Evolutionary conservation across 106 monocot genomes (phyloP), one percentile per base, ranked within the genome.

Genomic region (Dendrobium nobile): DNA sequence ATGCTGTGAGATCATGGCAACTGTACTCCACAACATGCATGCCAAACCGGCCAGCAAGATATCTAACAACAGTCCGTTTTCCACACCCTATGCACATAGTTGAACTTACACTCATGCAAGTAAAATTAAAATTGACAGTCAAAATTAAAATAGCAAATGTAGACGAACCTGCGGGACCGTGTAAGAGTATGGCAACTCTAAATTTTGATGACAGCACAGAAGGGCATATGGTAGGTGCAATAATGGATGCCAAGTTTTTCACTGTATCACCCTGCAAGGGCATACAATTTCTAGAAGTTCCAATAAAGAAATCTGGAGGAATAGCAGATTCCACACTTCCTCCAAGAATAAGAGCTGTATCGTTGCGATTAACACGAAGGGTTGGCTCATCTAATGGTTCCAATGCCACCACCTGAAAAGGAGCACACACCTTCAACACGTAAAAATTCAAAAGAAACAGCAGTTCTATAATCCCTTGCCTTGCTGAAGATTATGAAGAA

Each of bases 1-100:
- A 91, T 18, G 82, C 51, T 73, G 90, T 80, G 77, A 99, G 67
- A 82, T 99, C 95, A 90, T 99, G 89, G 85, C 95, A 95, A 79
- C 84, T 93, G 81, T 88, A 93, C 61, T 99, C 99, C 58, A 99
- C 89, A 54, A 91, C 82, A 93, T 99, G 99, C 73, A 99, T 72
- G 24, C 99, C 99, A 18, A 95, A 81, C 55, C 85, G 26, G 19
- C 75, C 78, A 51, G 93, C 91, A 86, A 93, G 77, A 88, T 90
- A 88, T 79, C 81, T 87, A 37, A 93, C 84, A 81, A 90, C 87
- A 61, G 95, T 95, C 4, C 93, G 56, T 76, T 99, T 95, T n/a
- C 99, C 95, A 88, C 95, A 93, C 45, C 95, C 99, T 99, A 85
- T 64, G 37, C 20, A 77, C 15, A 42, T 48, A 42, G 54, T 15